Evolutionary conservation across 257 asterid species (phyloP).

Genomic region (Paraleonurus japonicus): DNA sequence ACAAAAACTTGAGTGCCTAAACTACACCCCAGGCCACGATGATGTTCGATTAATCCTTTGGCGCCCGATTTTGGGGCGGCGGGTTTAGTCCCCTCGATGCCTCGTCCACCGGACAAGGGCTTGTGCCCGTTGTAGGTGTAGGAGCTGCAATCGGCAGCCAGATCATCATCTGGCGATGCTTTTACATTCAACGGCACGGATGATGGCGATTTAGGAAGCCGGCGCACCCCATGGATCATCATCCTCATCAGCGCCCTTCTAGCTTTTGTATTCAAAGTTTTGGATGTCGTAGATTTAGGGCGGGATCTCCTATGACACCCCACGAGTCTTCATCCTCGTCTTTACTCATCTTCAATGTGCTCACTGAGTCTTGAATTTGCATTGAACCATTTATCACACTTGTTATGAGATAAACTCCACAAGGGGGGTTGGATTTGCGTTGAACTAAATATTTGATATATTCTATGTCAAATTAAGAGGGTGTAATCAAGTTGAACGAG

Average conservation of each 20-base stretch:
- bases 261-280: slow-evolving; percentile 36
- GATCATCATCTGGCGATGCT: slow-evolving; percentile 62
- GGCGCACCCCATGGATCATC: slow-evolving; percentile 80
- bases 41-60: slow-evolving; percentile 86
- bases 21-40: slow-evolving; percentile 49
- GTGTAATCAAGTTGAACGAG: too few relatives aligned
- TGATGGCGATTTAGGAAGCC: slow-evolving; percentile 53
- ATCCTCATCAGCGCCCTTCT: slow-evolving; percentile 50
- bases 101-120: slow-evolving; percentile 62
- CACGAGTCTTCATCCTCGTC: slow-evolving; percentile 64
- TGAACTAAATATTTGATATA: too few relatives aligned
- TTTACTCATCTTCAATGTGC: slow-evolving; percentile 45
- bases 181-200: slow-evolving; percentile 44
- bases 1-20: slow-evolving; percentile 35
- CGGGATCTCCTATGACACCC: slow-evolving; percentile 63
- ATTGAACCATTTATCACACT: slow-evolving; percentile 43
- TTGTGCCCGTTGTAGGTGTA: slow-evolving; percentile 63
- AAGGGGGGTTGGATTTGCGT: too few relatives aligned
- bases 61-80: slow-evolving; percentile 83
- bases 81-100: slow-evolving; percentile 53
- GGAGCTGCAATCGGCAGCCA: slow-evolving; percentile 95
- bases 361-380: slow-evolving; percentile 53
- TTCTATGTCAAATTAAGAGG: neutral
- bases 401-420: slow-evolving; percentile 16
- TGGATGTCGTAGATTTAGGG: slow-evolving; percentile 46